Evolutionary conservation across 192 early-diverging fungal species (phyloP).

Genomic region (Backusella luteola): DNA sequence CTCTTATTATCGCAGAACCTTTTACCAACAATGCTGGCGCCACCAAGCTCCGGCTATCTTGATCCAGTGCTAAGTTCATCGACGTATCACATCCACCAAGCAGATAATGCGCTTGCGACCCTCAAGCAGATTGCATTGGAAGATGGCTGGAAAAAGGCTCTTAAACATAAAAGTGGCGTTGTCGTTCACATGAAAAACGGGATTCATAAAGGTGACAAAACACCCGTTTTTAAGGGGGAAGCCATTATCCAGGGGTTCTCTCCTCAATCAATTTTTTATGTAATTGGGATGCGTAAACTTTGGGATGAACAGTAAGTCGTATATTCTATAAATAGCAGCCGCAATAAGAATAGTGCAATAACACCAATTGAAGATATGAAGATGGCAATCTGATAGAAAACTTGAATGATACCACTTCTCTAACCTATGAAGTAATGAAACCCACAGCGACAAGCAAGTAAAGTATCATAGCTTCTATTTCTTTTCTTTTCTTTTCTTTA

Average conservation of each 20-base stretch:
- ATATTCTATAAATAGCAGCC: not conserved
- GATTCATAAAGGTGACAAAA: conserved; percentile 40
- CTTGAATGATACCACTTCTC: conserved; percentile 37
- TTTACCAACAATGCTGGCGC: not conserved
- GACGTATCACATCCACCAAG: conserved; percentile 47
- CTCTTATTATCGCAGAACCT: not conserved
- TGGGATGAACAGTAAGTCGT: conserved; percentile 53
- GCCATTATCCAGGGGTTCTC: conserved; percentile 45
- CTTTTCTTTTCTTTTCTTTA: not conserved
- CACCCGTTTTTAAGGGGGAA: conserved; percentile 53
- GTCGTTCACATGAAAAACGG: conserved; percentile 49
- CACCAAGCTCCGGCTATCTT: conserved; percentile 3
- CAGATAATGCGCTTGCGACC: conserved; percentile 43
- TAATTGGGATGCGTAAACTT: conserved; percentile 52
- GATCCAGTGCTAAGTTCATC: conserved; percentile 35
- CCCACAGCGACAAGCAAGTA: conserved; percentile 32
- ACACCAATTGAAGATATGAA: conserved; percentile 28
- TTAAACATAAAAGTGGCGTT: conserved; percentile 52
- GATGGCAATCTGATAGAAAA: conserved; percentile 41
- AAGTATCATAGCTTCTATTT: conserved; percentile 26
- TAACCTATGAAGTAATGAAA: conserved; percentile 48
- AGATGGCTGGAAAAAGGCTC: conserved; percentile 52
- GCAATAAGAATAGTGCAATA: not conserved
- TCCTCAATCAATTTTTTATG: conserved; percentile 54
- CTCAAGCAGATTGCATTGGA: conserved; percentile 45